Conservation (phyloP, 352 stramenopile genomes). For the Elongisporangium anandrum region DNA sequence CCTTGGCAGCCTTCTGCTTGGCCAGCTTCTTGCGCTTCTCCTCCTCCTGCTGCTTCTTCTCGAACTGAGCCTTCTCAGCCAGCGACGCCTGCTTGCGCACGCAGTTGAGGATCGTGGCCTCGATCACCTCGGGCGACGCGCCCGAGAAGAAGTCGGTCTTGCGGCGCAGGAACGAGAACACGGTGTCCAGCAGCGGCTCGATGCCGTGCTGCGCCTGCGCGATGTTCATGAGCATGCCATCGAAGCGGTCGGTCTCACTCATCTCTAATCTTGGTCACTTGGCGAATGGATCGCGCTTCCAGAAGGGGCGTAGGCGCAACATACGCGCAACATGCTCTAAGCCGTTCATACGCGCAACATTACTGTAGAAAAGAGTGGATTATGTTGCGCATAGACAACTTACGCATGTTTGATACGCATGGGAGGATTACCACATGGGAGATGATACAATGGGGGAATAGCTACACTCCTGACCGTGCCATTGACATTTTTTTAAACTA, state of each 20-base stretch:
- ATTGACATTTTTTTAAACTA: background rate
- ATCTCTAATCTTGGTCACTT: slow-evolving; percentile 17
- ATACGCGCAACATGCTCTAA: slow-evolving; percentile 1
- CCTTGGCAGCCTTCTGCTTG: slow-evolving; percentile 45
- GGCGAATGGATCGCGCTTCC: background rate
- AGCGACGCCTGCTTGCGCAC: slow-evolving; percentile 90
- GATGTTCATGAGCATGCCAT: slow-evolving; percentile 97
- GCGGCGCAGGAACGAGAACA: slow-evolving; percentile 97
- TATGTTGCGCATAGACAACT: background rate
- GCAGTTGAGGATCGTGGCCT: slow-evolving; percentile 86
- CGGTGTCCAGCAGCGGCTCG: slow-evolving; percentile 96
- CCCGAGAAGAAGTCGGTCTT: slow-evolving; percentile 99
- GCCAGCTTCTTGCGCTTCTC: slow-evolving; percentile 47
- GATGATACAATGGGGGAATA: background rate
- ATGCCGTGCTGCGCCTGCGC: slow-evolving; percentile 96
- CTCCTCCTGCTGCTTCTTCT: slow-evolving; percentile 74
- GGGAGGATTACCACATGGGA: background rate
- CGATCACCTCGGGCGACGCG: slow-evolving; percentile 63
- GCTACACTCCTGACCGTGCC: background rate
- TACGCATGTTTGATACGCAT: background rate
- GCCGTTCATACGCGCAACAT: background rate
- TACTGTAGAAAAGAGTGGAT: too few relatives aligned
- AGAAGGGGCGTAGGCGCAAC: background rate
- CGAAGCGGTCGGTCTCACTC: slow-evolving; percentile 81
- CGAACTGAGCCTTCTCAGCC: slow-evolving; percentile 73